Percentiles rank a stretch among this genome's conserved stretches.
Evolutionary conservation across 371 early-diverging fungal species (phyloP).

Genomic region (Mucor velutinosus): DNA sequence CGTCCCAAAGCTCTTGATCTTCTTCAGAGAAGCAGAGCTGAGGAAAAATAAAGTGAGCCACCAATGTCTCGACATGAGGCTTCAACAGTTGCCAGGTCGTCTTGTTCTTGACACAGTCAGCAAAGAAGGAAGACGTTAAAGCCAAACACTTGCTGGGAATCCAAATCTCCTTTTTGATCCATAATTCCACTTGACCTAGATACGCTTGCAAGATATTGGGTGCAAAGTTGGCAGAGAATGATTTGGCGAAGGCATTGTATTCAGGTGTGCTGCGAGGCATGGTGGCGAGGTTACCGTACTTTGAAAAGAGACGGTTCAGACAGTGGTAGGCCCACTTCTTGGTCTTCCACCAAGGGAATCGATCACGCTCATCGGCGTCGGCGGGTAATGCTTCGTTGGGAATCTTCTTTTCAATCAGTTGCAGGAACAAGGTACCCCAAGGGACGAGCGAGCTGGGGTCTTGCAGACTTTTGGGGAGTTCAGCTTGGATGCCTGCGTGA

Average conservation of each 20-base stretch:
- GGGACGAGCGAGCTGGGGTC: slow-evolving; percentile 70
- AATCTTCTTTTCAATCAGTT: slow-evolving; percentile 71
- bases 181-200: slow-evolving; percentile 74
- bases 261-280: slow-evolving; percentile 56
- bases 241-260: slow-evolving; percentile 75
- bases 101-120: slow-evolving; percentile 80
- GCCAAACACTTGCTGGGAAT: slow-evolving; percentile 62
- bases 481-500: slow-evolving; percentile 68
- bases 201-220: slow-evolving; percentile 83
- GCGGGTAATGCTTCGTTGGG: slow-evolving; percentile 58
- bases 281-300: slow-evolving; percentile 78
- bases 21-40: slow-evolving; percentile 79
- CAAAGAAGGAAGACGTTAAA: slow-evolving; percentile 57
- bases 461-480: slow-evolving; percentile 72
- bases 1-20: slow-evolving; percentile 87
- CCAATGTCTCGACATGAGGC: slow-evolving; percentile 74
- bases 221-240: slow-evolving; percentile 84
- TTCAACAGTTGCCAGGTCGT: slow-evolving; percentile 86
- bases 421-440: slow-evolving; percentile 86
- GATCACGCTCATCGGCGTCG: slow-evolving; percentile 72
- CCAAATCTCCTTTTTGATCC: slow-evolving; percentile 67
- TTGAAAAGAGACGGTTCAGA: slow-evolving; percentile 78
- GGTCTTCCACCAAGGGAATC: slow-evolving; percentile 87
- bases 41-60: slow-evolving; percentile 88
- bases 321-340: slow-evolving; percentile 93